Conservation (phyloP, 2,329 filamentous ascomycete genomes). For the Alternaria burnsii region DNA sequence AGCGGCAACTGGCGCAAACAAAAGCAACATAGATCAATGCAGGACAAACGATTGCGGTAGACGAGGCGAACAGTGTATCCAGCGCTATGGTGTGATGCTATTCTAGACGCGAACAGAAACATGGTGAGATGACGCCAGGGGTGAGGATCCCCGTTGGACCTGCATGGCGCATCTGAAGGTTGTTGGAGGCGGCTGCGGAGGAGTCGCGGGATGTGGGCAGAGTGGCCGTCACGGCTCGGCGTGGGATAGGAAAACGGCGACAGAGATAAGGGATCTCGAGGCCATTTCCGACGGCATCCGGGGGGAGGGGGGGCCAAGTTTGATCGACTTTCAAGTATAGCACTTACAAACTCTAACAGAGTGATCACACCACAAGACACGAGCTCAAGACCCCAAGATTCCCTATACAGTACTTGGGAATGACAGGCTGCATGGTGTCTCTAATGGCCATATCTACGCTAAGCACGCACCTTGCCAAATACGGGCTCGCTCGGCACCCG, state of each 20-base stretch:
- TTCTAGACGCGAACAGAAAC: slow-evolving; percentile 4
- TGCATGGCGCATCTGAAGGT: slow-evolving; percentile 3
- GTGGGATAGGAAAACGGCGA: slow-evolving; percentile 7
- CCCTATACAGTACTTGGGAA: not conserved
- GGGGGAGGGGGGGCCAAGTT: not conserved
- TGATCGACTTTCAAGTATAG: not conserved
- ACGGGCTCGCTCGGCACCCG: not conserved
- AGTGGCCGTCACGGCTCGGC: slow-evolving; percentile 5
- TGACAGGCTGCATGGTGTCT: slow-evolving; percentile 11
- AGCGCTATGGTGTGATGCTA: slow-evolving; percentile 11
- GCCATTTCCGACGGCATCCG: not conserved
- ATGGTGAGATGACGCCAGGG: slow-evolving; percentile 6
- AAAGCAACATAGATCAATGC: slow-evolving; percentile 17
- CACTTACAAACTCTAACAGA: not conserved
- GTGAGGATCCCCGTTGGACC: slow-evolving; percentile 7
- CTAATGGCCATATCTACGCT: slow-evolving; percentile 10
- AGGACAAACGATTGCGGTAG: slow-evolving; percentile 10
- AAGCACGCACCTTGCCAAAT: slow-evolving; percentile 10
- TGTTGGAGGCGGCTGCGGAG: slow-evolving; percentile 12
- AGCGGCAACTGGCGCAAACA: slow-evolving; percentile 1
- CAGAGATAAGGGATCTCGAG: slow-evolving; percentile 3
- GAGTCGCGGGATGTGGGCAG: slow-evolving; percentile 10
- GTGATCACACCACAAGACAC: slow-evolving; percentile 1
- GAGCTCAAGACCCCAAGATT: not conserved
- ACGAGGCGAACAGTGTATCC: slow-evolving; percentile 11